These are phyloP conservation scores for Postia placenta DNA, from an alignment of 768 basidiomycete genomes.

Conservation along the genomic window DNA sequence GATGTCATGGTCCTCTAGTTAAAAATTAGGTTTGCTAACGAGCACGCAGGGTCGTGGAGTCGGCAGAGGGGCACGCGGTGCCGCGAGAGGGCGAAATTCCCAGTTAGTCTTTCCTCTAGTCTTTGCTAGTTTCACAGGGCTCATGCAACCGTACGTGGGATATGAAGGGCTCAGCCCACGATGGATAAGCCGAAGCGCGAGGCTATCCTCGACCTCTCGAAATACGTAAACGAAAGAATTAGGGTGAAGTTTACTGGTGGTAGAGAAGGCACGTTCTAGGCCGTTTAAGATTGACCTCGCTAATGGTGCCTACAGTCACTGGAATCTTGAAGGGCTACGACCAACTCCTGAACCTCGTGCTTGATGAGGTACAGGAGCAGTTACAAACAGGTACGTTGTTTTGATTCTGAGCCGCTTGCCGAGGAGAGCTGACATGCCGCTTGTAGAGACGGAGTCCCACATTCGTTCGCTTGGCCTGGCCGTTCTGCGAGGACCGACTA, in stretches of 20 bases:
- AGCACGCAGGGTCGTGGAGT: slow-evolving; percentile 58
- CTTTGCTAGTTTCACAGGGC: background rate
- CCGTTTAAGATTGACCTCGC: slow-evolving; percentile 1
- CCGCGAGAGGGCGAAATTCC: slow-evolving; percentile 36
- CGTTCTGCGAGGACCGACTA: slow-evolving; percentile 90
- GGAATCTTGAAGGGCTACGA: slow-evolving; percentile 95
- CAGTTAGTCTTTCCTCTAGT: slow-evolving; percentile 7
- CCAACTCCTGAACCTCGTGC: slow-evolving; percentile 92
- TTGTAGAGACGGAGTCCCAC: slow-evolving; percentile 55
- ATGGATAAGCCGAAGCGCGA: slow-evolving; percentile 84
- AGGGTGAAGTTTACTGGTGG: slow-evolving; percentile 98
- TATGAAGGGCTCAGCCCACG: slow-evolving; percentile 35
- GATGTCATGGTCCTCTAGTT: no score
- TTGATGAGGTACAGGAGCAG: slow-evolving; percentile 92
- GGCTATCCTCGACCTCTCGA: slow-evolving; percentile 91
- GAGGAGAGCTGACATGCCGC: slow-evolving; percentile 28
- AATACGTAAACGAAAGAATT: slow-evolving; percentile 89
- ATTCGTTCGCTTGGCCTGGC: slow-evolving; percentile 73
- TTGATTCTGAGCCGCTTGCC: background rate
- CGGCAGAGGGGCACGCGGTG: slow-evolving; percentile 40
- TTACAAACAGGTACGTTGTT: slow-evolving; percentile 36
- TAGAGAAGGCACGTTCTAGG: slow-evolving; percentile 65
- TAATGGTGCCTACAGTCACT: slow-evolving; percentile 48
- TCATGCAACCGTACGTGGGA: background rate
- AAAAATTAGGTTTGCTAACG: no score